Evolutionary conservation across 2,329 filamentous ascomycete genomes (phyloP).

Genomic region (Aspergillus puulaauensis): DNA sequence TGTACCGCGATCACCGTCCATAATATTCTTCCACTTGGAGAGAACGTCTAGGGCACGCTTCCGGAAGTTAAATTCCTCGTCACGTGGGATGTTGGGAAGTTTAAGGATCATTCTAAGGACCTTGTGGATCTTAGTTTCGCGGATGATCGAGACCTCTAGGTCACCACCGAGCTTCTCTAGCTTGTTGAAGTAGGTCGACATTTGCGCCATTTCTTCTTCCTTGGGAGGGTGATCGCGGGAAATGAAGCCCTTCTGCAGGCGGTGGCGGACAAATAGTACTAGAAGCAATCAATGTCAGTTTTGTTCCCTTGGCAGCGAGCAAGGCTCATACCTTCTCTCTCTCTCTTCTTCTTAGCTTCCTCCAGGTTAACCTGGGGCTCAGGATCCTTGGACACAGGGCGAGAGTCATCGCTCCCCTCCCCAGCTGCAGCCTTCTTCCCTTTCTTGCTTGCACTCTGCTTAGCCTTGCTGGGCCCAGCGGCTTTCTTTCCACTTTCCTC

Average conservation of each 20-base stretch:
- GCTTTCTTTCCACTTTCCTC: conserved; percentile 49
- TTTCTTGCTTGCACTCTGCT: conserved; percentile 57
- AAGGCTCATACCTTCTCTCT: conserved; percentile 52
- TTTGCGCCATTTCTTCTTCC: conserved; percentile 60
- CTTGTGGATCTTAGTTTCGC: conserved; percentile 96
- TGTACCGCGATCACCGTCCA: conserved; percentile 60
- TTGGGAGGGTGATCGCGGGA: conserved; percentile 81
- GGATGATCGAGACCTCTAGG: conserved; percentile 85
- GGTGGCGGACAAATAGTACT: conserved; percentile 92
- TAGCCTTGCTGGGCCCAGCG: conserved; percentile 53
- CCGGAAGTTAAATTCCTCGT: conserved; percentile 89
- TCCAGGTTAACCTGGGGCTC: conserved; percentile 56
- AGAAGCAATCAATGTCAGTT: conserved; percentile 11
- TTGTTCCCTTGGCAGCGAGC: not conserved
- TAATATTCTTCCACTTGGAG: conserved; percentile 83
- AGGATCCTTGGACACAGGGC: conserved; percentile 51
- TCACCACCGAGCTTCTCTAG: conserved; percentile 77
- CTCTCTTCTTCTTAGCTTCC: conserved; percentile 56
- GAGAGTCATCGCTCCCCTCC: conserved; percentile 61
- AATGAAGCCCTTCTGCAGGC: conserved; percentile 90
- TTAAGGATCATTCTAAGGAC: conserved; percentile 94
- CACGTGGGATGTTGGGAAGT: conserved; percentile 77
- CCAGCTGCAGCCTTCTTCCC: conserved; percentile 56
- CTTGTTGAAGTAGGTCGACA: conserved; percentile 57
- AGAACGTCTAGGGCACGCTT: conserved; percentile 74